phyloP scores from a whole-genome alignment of 768 basidiomycete genomes.

The Lactifluus pinguis region DNA sequence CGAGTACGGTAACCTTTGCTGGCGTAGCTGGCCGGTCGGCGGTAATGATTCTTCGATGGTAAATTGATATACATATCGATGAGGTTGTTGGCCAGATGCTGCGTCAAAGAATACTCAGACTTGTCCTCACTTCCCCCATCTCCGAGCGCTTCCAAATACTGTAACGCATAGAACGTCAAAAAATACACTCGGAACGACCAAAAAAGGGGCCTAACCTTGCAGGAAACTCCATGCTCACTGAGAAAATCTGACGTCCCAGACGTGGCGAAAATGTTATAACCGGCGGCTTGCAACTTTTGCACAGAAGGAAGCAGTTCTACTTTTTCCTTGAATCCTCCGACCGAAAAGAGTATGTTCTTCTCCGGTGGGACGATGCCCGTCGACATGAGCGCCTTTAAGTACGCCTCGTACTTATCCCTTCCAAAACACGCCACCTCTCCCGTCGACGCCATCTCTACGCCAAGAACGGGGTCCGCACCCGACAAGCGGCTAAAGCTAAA shows the following conservation, averaged over 20 bases:
- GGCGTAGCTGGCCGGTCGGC: slow-evolving; percentile 92
- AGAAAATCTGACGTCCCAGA: slow-evolving; percentile 97
- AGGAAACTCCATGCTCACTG: slow-evolving; percentile 91
- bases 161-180: not conserved
- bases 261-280: slow-evolving; percentile 95
- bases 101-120: slow-evolving; percentile 93
- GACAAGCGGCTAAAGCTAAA: slow-evolving; percentile 96
- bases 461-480: slow-evolving; percentile 94
- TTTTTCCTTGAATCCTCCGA: slow-evolving; percentile 97
- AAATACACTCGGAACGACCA: not conserved
- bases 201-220: slow-evolving; percentile 52
- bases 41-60: slow-evolving; percentile 95
- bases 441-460: slow-evolving; percentile 99
- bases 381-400: slow-evolving; percentile 93
- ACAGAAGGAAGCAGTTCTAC: slow-evolving; percentile 91
- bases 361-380: slow-evolving; percentile 92
- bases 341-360: slow-evolving; percentile 95
- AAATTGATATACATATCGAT: slow-evolving; percentile 99
- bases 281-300: slow-evolving; percentile 87
- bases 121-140: slow-evolving; percentile 78
- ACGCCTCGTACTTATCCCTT: slow-evolving; percentile 95
- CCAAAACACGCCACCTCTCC: slow-evolving; percentile 99
- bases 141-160: slow-evolving; percentile 86
- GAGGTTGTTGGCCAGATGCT: slow-evolving; percentile 92
- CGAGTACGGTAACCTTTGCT: slow-evolving; percentile 96